Percentiles rank a stretch among this genome's conserved stretches.
Evolutionary conservation across 306 rosid genomes (phyloP).

Genomic region (Quercus wislizeni): DNA sequence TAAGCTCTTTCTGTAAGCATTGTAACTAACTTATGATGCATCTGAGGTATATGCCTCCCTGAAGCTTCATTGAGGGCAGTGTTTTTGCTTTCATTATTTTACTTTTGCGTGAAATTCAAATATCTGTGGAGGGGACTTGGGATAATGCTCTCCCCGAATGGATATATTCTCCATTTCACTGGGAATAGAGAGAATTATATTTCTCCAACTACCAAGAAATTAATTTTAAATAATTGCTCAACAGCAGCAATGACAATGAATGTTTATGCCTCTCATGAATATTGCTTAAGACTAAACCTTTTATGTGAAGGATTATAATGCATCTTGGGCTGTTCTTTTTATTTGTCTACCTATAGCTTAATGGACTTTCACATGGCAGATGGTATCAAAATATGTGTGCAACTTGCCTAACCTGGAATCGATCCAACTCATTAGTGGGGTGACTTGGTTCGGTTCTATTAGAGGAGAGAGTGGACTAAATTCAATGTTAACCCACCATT

Average conservation of each 20-base stretch:
- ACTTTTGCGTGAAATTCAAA: not conserved
- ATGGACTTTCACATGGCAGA: not conserved
- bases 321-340: not conserved
- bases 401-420: not conserved
- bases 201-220: no score
- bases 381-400: not conserved
- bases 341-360: not conserved
- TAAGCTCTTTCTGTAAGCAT: conserved; percentile 8
- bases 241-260: not conserved
- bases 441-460: not conserved
- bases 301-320: not conserved
- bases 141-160: no score
- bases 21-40: conserved; percentile 25
- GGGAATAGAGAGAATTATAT: not conserved
- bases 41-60: not conserved
- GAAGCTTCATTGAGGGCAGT: not conserved
- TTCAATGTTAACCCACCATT: not conserved
- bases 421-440: not conserved
- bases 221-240: not conserved
- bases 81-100: not conserved
- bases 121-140: no score
- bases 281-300: not conserved
- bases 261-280: not conserved
- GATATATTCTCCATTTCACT: not conserved
- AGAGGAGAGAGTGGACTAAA: not conserved